Evolutionary conservation across 805 yeast species (phyloP).

Genomic region (Isabelozyma rhagii): DNA sequence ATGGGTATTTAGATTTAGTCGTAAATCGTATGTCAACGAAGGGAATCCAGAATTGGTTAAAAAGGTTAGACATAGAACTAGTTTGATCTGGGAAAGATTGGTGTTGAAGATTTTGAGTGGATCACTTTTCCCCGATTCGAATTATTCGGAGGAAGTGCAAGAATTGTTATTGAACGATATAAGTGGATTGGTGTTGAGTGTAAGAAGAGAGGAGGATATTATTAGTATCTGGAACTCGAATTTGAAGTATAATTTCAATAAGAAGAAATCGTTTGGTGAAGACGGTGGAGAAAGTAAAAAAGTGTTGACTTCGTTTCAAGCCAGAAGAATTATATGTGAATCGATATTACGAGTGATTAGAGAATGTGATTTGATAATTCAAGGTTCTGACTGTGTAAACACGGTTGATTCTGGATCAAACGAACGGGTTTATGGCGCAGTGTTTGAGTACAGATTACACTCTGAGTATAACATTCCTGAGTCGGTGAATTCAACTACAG

Average conservation of each 20-base stretch:
- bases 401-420: conserved; percentile 32
- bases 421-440: conserved; percentile 44
- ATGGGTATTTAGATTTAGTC: conserved; percentile 54
- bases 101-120: conserved; percentile 52
- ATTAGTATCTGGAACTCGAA: conserved; percentile 63
- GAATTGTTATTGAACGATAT: conserved; percentile 47
- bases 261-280: conserved; percentile 8
- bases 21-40: conserved; percentile 21
- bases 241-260: conserved; percentile 27
- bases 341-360: conserved; percentile 43
- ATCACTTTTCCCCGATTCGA: conserved; percentile 38
- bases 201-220: conserved; percentile 57
- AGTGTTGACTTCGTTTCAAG: conserved; percentile 41
- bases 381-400: conserved; percentile 30
- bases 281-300: conserved; percentile 16
- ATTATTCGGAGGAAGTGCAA: conserved; percentile 29
- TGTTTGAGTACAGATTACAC: conserved; percentile 47
- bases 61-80: conserved; percentile 30
- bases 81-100: conserved; percentile 55
- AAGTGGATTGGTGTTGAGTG: conserved; percentile 57
- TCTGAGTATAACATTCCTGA: conserved; percentile 26
- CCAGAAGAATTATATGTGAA: conserved; percentile 45
- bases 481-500: neutral
- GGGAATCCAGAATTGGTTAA: conserved; percentile 11
- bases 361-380: conserved; percentile 45